Evolutionary conservation across 1,284 basidiomycete species (phyloP).

Genomic region (Leccinum pachyderme): DNA sequence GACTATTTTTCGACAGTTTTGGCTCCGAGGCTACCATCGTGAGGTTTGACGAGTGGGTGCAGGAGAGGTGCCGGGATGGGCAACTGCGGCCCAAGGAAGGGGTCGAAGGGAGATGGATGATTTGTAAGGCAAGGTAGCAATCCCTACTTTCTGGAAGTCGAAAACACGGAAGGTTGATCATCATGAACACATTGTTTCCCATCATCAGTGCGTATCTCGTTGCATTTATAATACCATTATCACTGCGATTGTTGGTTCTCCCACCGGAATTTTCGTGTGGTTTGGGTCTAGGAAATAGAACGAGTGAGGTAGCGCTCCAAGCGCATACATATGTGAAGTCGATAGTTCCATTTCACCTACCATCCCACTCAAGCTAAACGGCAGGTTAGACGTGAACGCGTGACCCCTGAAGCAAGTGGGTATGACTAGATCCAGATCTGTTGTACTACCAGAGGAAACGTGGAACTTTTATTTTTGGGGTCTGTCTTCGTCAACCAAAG

Average conservation of each 20-base stretch:
- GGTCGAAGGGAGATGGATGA: slow-evolving; percentile 53
- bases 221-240: neutral
- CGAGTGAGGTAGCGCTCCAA: neutral
- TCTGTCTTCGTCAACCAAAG: neutral
- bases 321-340: neutral
- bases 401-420: neutral
- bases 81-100: slow-evolving; percentile 55
- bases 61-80: slow-evolving; percentile 39
- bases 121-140: slow-evolving; percentile 36
- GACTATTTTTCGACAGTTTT: slow-evolving; percentile 36
- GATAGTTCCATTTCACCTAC: neutral
- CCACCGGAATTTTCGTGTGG: neutral
- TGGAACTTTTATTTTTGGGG: neutral
- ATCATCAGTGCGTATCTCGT: neutral
- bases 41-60: slow-evolving; percentile 47
- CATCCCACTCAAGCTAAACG: neutral
- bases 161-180: neutral
- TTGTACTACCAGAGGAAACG: neutral
- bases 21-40: slow-evolving; percentile 34
- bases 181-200: no score
- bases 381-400: neutral
- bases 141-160: neutral
- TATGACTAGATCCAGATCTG: neutral
- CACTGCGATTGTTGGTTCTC: neutral
- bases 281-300: neutral